Conservation (phyloP, 345 rosid genomes). For the Arabidopsis arenosa region DNA sequence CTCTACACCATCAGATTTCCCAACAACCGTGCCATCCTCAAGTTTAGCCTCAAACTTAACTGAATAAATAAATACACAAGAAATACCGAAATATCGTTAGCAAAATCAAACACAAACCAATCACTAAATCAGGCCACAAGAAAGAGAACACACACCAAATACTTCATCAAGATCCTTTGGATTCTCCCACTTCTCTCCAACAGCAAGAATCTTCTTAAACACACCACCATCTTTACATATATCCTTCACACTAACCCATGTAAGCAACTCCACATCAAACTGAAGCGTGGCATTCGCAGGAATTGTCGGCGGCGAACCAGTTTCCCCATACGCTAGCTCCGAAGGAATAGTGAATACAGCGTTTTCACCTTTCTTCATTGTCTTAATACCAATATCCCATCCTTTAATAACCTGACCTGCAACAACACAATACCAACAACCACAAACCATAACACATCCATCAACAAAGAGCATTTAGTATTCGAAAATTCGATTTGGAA, state of each 20-base stretch:
- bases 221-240: slow-evolving; percentile 89
- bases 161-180: slow-evolving; percentile 90
- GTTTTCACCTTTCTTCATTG: slow-evolving; percentile 96
- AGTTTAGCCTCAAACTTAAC: slow-evolving; percentile 77
- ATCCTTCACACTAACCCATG: slow-evolving; percentile 84
- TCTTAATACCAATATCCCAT: slow-evolving; percentile 96
- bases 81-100: not conserved
- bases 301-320: slow-evolving; percentile 90
- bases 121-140: not conserved
- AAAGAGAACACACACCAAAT: slow-evolving; percentile 46
- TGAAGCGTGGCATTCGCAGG: slow-evolving; percentile 90
- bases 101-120: not conserved
- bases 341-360: slow-evolving; percentile 86
- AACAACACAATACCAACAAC: not conserved
- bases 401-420: slow-evolving; percentile 95
- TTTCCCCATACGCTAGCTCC: slow-evolving; percentile 79
- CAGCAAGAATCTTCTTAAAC: slow-evolving; percentile 69
- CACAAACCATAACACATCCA: not conserved
- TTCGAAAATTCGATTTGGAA: not conserved
- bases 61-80: slow-evolving; percentile 40
- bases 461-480: not conserved
- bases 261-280: slow-evolving; percentile 79
- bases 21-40: slow-evolving; percentile 75
- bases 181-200: slow-evolving; percentile 80
- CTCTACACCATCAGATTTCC: slow-evolving; percentile 75